Evolutionary conservation across 2,329 filamentous ascomycete genomes (phyloP).

Genomic region (Colletotrichum brevisporum): DNA sequence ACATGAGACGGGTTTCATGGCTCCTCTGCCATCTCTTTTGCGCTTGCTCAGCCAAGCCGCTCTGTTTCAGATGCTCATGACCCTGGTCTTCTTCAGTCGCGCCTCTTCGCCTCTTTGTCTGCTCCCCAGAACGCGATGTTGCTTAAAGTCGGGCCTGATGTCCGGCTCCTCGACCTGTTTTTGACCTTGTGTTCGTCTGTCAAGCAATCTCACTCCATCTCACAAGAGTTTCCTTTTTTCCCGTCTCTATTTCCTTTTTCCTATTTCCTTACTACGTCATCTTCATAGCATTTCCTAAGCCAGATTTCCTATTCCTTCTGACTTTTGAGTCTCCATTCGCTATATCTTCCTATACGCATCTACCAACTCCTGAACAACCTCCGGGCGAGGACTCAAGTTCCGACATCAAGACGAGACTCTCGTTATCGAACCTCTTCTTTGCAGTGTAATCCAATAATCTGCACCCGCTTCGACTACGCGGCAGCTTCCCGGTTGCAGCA

Average conservation of each 20-base stretch:
- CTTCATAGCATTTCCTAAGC: conserved; percentile 37
- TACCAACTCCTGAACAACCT: conserved; percentile 23
- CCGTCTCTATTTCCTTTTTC: conserved; percentile 45
- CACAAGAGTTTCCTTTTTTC: conserved; percentile 44
- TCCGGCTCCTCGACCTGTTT: conserved; percentile 38
- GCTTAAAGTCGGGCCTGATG: conserved; percentile 42
- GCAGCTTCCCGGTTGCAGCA: conserved; percentile 38
- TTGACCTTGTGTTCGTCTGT: conserved; percentile 41
- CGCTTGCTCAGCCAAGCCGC: conserved; percentile 45
- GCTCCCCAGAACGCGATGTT: conserved; percentile 21
- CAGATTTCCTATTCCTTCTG: conserved; percentile 34
- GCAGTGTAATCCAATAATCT: conserved; percentile 41
- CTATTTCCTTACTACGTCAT: conserved; percentile 34
- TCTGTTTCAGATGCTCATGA: conserved; percentile 43
- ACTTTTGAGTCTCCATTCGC: conserved; percentile 32
- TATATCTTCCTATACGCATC: conserved; percentile 2
- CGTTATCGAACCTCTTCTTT: conserved; percentile 9
- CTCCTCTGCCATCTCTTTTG: conserved; percentile 46
- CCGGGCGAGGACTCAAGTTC: conserved; percentile 39
- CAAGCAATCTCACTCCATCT: conserved; percentile 42
- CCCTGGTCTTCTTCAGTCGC: conserved; percentile 42
- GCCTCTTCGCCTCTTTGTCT: conserved; percentile 45
- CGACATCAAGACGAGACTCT: conserved; percentile 23
- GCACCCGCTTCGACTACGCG: conserved; percentile 35
- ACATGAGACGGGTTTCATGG: conserved; percentile 68